Evolutionary conservation across 2,329 filamentous ascomycete species (phyloP), one percentile per base, ranked within the genome.

Genomic region (Ophiostoma fasciatum): DNA sequence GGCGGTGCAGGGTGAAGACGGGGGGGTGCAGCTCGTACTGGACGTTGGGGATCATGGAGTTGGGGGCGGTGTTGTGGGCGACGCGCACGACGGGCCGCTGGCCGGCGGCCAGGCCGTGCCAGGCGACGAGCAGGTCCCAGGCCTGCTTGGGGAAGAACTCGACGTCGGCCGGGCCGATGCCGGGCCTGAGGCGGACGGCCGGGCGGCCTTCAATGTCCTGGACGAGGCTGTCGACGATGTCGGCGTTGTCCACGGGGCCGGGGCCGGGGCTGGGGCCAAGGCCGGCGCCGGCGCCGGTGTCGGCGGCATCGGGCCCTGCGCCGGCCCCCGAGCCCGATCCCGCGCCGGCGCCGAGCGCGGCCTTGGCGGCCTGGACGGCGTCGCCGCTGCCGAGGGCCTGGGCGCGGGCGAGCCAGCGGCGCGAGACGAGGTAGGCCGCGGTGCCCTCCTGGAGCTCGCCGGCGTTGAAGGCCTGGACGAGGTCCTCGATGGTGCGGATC

Each of bases 211-310:
- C 53, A 9, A 63, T 58, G 40, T 74, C 67, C 33, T 55, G 56
- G 38, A 76, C 60, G 25, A 67, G 63, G 43, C 76, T 67, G 40
- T 76, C 62, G 35, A 87, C 74, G 41, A 94, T 76, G 50, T 87
- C 80, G 1, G 80, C 75, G 51, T 94, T 94, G 61, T 94, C 84
- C 22, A 96, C 71, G 0, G 82, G 81, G 2, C 85, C 85, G 38
- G 90, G 68, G 7, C 60, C 48, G 5, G 73, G 68, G 39, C 77
- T 68, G 10, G 64, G 52, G n/a, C n/a, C n/a, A n/a, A n/a, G n/a
- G n/a, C n/a, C n/a, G n/a, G n/a, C n/a, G n/a, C n/a, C n/a, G n/a
- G n/a, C n/a, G n/a, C n/a, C n/a, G n/a, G n/a, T n/a, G n/a, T n/a
- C n/a, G n/a, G n/a, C n/a, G n/a, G n/a, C n/a, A n/a, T n/a, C n/a